Evolutionary conservation across 1,139 yeast species (phyloP), one percentile per base, ranked within the genome.

Genomic region (Meyerozyma athensensis): DNA sequence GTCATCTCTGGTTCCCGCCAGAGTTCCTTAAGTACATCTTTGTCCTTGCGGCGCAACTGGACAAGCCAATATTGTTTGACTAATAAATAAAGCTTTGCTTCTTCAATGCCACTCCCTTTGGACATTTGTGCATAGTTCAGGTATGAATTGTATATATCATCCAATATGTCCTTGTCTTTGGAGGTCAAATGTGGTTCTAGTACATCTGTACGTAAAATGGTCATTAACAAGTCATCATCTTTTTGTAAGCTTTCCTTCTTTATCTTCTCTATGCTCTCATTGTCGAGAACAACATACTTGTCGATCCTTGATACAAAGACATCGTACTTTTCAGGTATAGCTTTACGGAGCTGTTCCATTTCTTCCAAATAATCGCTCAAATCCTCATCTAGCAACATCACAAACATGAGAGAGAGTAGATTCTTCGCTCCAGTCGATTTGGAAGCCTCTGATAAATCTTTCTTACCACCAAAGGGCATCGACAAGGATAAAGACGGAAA

Each of bases 1-100:
- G 89, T 79, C 31, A 94, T 64, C 49, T 83, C 86, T 0, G 92
- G 89, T 50, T 89, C 96, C 38, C 79, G 79, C 94, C 96, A 86
- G 34, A 90, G 60, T 52, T 81, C 79, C 48, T 81, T 81, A 68
- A 89, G 60, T 34, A 82, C 63, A 39, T 79, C 77, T 55, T 86
- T 87, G 54, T 90, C 97, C 33, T 79, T 75, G 42, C 77, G 80
- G 31, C 95, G 73, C 2, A 86, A 65, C 47, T 75, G 74, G 17
- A 85, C 60, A 45, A 76, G 80, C 61, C 85, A 75, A 42, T 84
- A 70, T 41, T 82, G 84, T 47, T 72, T 81, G 28, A 79, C 56
- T 44, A 72, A 67, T 4, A 75, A 57, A 45, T 72, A 79, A 31
- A 68, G 53, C 16, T 53, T 53, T 1, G 60, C 44, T 2, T 45